Conservation (phyloP, 306 rosid species). For the Lablab purpureus region DNA sequence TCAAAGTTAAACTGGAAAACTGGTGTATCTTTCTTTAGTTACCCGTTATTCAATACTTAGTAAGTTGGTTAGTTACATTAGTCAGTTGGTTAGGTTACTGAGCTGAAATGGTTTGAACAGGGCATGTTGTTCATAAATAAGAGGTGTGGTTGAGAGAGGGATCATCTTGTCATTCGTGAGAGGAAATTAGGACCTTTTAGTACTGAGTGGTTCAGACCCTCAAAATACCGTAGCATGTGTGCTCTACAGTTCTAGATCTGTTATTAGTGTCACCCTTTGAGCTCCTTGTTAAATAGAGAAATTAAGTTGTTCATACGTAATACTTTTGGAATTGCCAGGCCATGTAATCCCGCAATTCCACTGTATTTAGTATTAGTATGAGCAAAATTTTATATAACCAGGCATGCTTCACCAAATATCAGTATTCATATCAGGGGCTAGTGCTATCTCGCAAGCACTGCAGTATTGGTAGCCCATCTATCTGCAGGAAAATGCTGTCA, state of each 20-base stretch:
- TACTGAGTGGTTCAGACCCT: neutral
- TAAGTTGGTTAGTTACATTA: neutral
- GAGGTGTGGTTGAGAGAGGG: neutral
- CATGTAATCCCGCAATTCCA: constrained; percentile 9
- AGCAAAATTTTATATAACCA: neutral
- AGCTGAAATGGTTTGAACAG: neutral
- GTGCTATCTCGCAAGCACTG: neutral
- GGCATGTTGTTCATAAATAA: neutral
- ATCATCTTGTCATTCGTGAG: neutral
- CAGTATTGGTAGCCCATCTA: neutral
- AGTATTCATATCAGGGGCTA: constrained; percentile 4
- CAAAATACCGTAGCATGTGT: neutral
- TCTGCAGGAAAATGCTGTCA: constrained; percentile 16
- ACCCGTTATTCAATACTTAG: neutral
- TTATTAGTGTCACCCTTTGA: neutral
- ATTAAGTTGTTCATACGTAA: neutral
- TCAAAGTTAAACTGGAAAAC: neutral
- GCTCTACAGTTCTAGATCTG: constrained; percentile 4
- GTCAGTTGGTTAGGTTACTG: neutral
- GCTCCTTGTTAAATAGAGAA: constrained; percentile 8
- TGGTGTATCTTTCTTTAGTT: neutral
- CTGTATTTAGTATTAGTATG: neutral
- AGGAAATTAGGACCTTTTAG: neutral
- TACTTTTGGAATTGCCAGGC: constrained; percentile 1
- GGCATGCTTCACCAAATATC: constrained; percentile 10